These are phyloP conservation scores for Dipodascus geniculatus DNA, from an alignment of 805 yeast species.

Conservation along the genomic window DNA sequence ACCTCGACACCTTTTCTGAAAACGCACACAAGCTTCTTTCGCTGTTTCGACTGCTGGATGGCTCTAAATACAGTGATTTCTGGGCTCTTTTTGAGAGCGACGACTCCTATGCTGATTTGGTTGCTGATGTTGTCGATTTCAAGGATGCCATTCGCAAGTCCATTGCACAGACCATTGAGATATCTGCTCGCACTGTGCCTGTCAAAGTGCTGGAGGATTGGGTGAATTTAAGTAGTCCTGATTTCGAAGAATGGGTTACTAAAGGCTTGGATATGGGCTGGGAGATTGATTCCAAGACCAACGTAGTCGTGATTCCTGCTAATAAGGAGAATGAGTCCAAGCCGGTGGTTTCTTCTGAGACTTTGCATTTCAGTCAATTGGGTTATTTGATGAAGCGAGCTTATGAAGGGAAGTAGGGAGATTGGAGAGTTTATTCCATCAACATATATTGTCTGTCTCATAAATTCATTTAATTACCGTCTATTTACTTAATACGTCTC, in stretches of 20 bases:
- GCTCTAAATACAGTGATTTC: constrained; percentile 23
- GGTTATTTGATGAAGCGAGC: constrained; percentile 22
- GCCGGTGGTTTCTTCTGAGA: constrained; percentile 19
- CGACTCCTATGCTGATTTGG: constrained; percentile 24
- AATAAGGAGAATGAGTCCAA: constrained; percentile 22
- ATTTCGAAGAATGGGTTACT: constrained; percentile 20
- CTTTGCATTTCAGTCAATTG: constrained; percentile 22
- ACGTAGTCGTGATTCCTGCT: constrained; percentile 16
- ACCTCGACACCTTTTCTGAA: constrained; percentile 17
- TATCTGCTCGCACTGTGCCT: constrained; percentile 19
- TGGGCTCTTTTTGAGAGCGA: constrained; percentile 23
- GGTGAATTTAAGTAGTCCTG: constrained; percentile 19
- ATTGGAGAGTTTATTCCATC: neutral
- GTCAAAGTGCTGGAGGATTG: constrained; percentile 20
- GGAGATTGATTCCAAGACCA: constrained; percentile 17
- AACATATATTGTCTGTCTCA: neutral
- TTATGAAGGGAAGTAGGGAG: constrained; percentile 16
- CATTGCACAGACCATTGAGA: constrained; percentile 21
- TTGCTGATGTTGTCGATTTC: constrained; percentile 25
- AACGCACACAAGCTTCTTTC: constrained; percentile 20
- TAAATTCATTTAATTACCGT: too few species aligned
- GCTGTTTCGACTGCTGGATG: constrained; percentile 21
- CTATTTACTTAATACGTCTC: too few species aligned
- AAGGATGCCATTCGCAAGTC: constrained; percentile 23
- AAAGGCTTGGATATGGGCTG: constrained; percentile 15